Evolutionary conservation across 164 flowering plant genomes (phyloP).

Genomic region (Tetrastigma voinierianum): DNA sequence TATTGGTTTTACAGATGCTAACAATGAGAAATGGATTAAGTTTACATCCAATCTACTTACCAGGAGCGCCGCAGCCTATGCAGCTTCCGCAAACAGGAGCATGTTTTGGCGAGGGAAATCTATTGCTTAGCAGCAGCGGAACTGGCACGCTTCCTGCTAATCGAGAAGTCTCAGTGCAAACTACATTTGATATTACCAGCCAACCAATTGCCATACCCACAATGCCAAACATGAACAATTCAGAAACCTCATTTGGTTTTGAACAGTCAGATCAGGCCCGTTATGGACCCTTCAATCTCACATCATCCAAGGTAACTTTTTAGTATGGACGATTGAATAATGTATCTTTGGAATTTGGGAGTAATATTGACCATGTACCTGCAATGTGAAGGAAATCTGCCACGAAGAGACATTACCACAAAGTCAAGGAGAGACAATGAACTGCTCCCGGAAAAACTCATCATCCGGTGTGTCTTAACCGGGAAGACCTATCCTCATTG

Average conservation of each 20-base stretch:
- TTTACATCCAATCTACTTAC: constrained; percentile 42
- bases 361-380: not conserved
- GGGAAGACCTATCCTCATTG: not conserved
- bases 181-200: constrained; percentile 23
- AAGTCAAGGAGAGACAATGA: constrained; percentile 11
- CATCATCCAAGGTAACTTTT: constrained; percentile 31
- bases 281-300: constrained; percentile 24
- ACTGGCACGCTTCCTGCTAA: constrained; percentile 16
- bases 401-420: constrained; percentile 10
- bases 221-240: constrained; percentile 16
- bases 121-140: constrained; percentile 24
- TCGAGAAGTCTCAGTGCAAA: constrained; percentile 25
- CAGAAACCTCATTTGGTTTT: constrained; percentile 28
- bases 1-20: constrained; percentile 53
- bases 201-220: constrained; percentile 26
- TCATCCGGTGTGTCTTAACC: constrained; percentile 21
- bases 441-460: constrained; percentile 11
- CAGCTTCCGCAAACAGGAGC: constrained; percentile 29
- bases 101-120: constrained; percentile 29
- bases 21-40: constrained; percentile 74
- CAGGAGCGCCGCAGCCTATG: constrained; percentile 32
- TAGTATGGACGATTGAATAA: not conserved
- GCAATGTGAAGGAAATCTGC: constrained; percentile 17
- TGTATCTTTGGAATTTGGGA: not conserved
- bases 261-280: constrained; percentile 24